Base-by-base conservation (phyloP, 495 filamentous ascomycete genomes). In the Chaetomium tenue region DNA sequence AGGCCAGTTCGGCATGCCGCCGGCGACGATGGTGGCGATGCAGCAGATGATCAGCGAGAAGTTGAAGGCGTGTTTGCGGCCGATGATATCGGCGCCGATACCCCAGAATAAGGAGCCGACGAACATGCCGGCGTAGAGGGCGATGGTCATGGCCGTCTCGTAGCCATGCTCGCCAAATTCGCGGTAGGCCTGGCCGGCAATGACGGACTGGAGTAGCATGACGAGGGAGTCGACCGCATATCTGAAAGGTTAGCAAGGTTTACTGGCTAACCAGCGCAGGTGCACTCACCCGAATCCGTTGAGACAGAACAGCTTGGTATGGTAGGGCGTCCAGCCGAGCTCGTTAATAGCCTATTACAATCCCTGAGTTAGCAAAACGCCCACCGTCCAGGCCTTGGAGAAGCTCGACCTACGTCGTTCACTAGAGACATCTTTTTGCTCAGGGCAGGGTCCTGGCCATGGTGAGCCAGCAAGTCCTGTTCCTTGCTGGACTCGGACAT, bases 81-180 rank as follows among this genome's bases (percentile, higher is more conserved):
- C 91, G 68, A 85, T 77, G 77, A 89, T 76, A 69, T 90, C 89
- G 47, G 88, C 90, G 47, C 88, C 84, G 52, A 93, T 83, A 0
- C 91, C 91, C 91, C 90, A 93, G 71, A 92, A 91, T 3, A 91
- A 73, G 0, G 91, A 90, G 0, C 90, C 91, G 3, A 86, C 67
- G 1, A 92, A 76, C 59, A 95, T 82, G 2, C 91, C 90, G 55
- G 89, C 82, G 65, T 89, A 89, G 0, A 82, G 81, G 15, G 87
- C 83, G 60, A 89, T 82, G 3, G 84, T 88, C 64, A 89, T 75
- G 5, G 77, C 87, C 40, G 82, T 80, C 13, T 61, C 60, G 63
- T 82, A 88, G 11, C 79, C 79, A 0, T 72, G 58, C 9, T 83
- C 75, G 16, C 83, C 76, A 65, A 89, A 88, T 70, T 90, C 86